phyloP scores from a whole-genome alignment of 2,329 filamentous ascomycete species.

The Colletotrichum destructivum region DNA sequence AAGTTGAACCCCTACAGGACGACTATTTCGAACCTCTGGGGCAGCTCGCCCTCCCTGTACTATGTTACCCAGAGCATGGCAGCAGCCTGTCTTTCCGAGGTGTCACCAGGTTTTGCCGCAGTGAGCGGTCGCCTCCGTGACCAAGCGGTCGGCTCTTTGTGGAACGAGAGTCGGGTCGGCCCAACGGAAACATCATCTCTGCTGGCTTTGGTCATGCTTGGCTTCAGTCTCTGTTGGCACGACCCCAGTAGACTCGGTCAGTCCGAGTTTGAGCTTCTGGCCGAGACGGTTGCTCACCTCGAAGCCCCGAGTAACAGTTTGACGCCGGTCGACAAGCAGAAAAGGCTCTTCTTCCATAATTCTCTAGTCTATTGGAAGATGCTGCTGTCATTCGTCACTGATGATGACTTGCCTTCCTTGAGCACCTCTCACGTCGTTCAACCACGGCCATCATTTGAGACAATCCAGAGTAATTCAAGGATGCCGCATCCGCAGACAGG shows the following conservation, averaged over 20 bases:
- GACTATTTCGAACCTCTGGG: constrained; percentile 66
- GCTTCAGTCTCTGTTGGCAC: constrained; percentile 73
- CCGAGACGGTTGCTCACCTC: background rate
- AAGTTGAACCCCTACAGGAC: constrained; percentile 73
- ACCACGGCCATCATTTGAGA: background rate
- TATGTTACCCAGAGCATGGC: constrained; percentile 48
- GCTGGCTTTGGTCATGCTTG: constrained; percentile 71
- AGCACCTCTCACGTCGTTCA: constrained; percentile 19
- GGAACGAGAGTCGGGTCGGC: constrained; percentile 63
- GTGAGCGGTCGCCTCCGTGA: constrained; percentile 64
- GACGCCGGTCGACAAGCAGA: constrained; percentile 44
- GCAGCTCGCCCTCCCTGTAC: constrained; percentile 41
- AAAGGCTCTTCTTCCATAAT: constrained; percentile 47
- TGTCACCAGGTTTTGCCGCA: constrained; percentile 59
- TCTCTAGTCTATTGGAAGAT: constrained; percentile 49
- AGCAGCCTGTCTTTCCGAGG: constrained; percentile 44
- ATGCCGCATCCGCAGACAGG: constrained; percentile 49
- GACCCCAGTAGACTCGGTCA: constrained; percentile 67
- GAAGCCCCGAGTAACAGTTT: constrained; percentile 22
- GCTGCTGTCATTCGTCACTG: constrained; percentile 48
- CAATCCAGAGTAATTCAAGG: background rate
- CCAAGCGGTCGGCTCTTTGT: constrained; percentile 65
- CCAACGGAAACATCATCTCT: constrained; percentile 68
- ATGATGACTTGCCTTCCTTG: constrained; percentile 26
- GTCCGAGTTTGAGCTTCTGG: constrained; percentile 25